Conservation (phyloP, 1,284 basidiomycete species). For the Termitomyces sp. region DNA sequence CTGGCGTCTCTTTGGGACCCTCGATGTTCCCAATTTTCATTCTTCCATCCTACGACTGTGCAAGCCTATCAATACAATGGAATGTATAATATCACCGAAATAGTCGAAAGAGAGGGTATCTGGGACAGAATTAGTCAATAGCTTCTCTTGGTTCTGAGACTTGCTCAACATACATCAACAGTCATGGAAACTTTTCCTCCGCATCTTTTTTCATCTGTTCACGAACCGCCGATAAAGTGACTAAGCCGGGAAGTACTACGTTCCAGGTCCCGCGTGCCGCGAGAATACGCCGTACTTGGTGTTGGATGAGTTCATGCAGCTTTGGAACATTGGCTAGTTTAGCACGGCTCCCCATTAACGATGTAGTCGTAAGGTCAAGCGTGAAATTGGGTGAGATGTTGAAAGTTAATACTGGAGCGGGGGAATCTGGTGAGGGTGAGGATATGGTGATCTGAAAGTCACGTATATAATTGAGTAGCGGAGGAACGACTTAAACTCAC, state of each 20-base stretch:
- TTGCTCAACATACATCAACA: neutral
- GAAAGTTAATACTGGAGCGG: conserved; percentile 52
- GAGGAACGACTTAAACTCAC: conserved; percentile 33
- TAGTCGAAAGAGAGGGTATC: conserved; percentile 1
- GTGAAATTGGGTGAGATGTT: conserved; percentile 62
- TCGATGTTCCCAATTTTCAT: neutral
- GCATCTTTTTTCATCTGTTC: conserved; percentile 39
- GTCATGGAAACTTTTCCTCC: conserved; percentile 19
- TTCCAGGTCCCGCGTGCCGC: conserved; percentile 64
- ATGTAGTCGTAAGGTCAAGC: conserved; percentile 68
- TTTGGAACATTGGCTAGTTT: conserved; percentile 82
- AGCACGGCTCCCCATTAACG: conserved; percentile 77
- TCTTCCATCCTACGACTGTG: neutral
- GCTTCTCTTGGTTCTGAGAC: neutral
- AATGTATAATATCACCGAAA: conserved; percentile 13
- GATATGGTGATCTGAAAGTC: conserved; percentile 41
- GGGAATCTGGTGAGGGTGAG: conserved; percentile 44
- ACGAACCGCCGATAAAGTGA: conserved; percentile 39
- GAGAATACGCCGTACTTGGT: conserved; percentile 60
- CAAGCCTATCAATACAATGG: neutral
- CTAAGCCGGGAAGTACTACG: conserved; percentile 61
- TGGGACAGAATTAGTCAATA: neutral
- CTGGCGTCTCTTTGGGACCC: neutral
- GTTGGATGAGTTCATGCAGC: conserved; percentile 75
- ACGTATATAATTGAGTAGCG: neutral